Base-by-base conservation (phyloP, 495 filamentous ascomycete species). In the Polyplosphaeria fusca region DNA sequence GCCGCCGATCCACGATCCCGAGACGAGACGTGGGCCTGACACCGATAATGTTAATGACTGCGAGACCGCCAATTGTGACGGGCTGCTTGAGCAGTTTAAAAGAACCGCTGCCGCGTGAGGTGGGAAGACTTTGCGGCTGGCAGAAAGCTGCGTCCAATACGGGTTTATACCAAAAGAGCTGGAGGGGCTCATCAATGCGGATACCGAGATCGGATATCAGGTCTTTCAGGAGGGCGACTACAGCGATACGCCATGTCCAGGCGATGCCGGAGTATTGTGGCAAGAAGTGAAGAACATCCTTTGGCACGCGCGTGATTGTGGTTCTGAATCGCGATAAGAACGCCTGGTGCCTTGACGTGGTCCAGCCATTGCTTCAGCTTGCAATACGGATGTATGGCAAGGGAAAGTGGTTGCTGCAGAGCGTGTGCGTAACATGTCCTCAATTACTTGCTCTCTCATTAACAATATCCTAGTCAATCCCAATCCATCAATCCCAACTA, bases 161-260 rank as follows among this genome's bases (percentile, higher is more conserved):
- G 41, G 56, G 40, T 60, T 60, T 23, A 60, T 60, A 47, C 56
- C 56, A 30, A 16, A 43, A 20, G 48, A 24, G 22, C 40, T 60
- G 41, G 30, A 53, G 41, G 56, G 52, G 50, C 39, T 47, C 20
- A 53, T 52, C 16, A 48, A 35, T 35, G 30, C 30, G 7, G 30
- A 7, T 7, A 14, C 30, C 30, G 30, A 35, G 30, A 35, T 14
- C 30, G n/a, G n/a, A 35, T 7, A 35, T 7, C 7, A 35, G 7
- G 7, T 35, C 40, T 38, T 52, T 35, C 47, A 25, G 3, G 39
- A 58, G 27, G 55, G 45, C 47, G 27, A 58, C 47, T 22, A 18
- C 26, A 35, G 38, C 24, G 47, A 44, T 24, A 40, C 44, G 35
- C 45, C 45, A 19, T 58, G 25, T 39, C 12, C 47, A 26, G 41